Conservation (phyloP, 371 early-diverging fungal genomes). For the Lichtheimia ornata region DNA sequence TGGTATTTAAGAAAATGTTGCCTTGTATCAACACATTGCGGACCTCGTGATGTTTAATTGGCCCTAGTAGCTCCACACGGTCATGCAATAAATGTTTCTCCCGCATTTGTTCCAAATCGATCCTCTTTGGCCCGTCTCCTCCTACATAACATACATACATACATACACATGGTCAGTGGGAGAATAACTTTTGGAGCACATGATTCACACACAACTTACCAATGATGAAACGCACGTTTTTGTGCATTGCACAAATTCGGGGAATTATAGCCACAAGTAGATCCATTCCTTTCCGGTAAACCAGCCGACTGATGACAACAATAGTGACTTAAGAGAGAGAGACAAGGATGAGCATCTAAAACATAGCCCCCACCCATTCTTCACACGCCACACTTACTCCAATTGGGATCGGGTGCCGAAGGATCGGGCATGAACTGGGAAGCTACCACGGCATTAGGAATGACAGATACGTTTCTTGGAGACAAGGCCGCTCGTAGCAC, state of each 20-base stretch:
- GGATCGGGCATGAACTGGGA: constrained; percentile 90
- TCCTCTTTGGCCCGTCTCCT: constrained; percentile 97
- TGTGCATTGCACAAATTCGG: constrained; percentile 83
- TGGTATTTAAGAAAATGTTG: constrained; percentile 98
- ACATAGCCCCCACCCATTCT: neutral
- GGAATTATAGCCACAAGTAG: constrained; percentile 93
- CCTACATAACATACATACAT: constrained; percentile 32
- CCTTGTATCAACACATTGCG: constrained; percentile 91
- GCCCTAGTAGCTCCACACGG: constrained; percentile 92
- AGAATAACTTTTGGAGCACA: neutral
- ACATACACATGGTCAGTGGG: neutral
- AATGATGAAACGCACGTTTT: constrained; percentile 89
- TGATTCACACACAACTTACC: constrained; percentile 25
- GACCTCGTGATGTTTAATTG: constrained; percentile 85
- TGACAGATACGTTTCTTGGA: constrained; percentile 92
- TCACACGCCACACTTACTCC: constrained; percentile 56
- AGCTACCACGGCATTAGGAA: constrained; percentile 98
- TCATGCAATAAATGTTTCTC: constrained; percentile 93
- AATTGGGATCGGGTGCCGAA: constrained; percentile 71
- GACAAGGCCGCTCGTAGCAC: constrained; percentile 92
- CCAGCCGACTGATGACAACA: constrained; percentile 92
- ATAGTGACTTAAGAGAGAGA: constrained; percentile 76
- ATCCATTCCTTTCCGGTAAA: constrained; percentile 97
- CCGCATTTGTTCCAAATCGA: constrained; percentile 97
- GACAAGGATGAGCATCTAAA: neutral